phyloP scores from a whole-genome alignment of 768 basidiomycete genomes.

The Bullera alba region DNA sequence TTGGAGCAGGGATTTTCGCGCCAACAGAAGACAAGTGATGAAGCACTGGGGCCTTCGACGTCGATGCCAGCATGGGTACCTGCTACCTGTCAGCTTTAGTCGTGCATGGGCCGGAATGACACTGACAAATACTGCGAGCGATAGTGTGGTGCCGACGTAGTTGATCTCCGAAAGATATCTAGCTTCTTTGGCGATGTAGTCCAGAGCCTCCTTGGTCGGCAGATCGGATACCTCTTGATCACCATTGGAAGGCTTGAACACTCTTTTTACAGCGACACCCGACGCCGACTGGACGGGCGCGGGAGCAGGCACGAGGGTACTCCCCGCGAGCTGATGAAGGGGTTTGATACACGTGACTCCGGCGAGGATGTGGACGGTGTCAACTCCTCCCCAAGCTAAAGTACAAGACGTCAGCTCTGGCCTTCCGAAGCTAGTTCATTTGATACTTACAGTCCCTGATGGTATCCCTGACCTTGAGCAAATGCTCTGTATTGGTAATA shows the following conservation, averaged over 20 bases:
- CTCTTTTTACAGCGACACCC: no score
- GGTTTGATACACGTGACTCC: conserved; percentile 79
- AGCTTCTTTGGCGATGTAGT: conserved; percentile 53
- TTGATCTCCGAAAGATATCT: conserved; percentile 38
- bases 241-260: no score
- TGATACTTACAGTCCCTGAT: conserved; percentile 55
- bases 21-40: conserved; percentile 73
- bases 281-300: no score
- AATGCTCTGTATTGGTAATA: conserved; percentile 60
- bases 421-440: background rate
- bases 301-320: no score
- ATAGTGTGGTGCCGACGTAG: conserved; percentile 36
- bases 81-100: no score
- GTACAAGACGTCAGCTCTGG: background rate
- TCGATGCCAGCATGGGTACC: conserved; percentile 66
- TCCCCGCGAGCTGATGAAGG: no score
- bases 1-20: conserved; percentile 74
- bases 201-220: conserved; percentile 55
- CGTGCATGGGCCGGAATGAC: conserved; percentile 48
- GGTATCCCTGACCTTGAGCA: conserved; percentile 56
- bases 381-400: conserved; percentile 71
- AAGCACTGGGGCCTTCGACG: conserved; percentile 64
- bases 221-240: background rate
- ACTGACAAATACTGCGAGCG: conserved; percentile 40
- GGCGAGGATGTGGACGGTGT: conserved; percentile 73